Base-by-base conservation (phyloP, 192 early-diverging fungal species). In the Dimargaris xerosporica region DNA sequence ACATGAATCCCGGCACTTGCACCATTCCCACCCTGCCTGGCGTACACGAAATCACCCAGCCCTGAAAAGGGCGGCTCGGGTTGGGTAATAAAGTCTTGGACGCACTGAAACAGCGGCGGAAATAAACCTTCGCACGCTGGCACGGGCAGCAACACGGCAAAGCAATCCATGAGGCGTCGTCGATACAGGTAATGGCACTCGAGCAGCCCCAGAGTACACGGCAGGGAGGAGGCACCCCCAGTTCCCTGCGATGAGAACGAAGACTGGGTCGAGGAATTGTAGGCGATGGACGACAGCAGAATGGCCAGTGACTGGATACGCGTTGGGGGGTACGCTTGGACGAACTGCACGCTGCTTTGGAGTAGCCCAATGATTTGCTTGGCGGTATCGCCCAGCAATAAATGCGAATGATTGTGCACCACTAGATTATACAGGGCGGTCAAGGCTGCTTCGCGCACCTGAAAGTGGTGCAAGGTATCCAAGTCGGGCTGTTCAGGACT, bases 301-400 rank as follows among this genome's bases (percentile, higher is more conserved):
- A 44, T 5, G 39, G 58, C 43, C 41, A 39, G 15, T 13, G 39
- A 0, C 0, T 17, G n/a, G n/a, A 60, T 43, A 10, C 54, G 28
- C 19, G 28, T 56, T 16, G 42, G 15, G 11, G 58, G 58, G n/a
- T 44, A 44, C 0, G 39, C 67, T 1, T 71, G 63, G 13, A 84
- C 58, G 61, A 89, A 91, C 0, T 73, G 68, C 23, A 91, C 61
- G 0, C 82, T 77, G 64, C 90, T 91, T 61, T 82, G 85, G 55
- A 93, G 67, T 13, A 82, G 70, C 5, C 88, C 87, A 0, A 83
- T 69, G 12, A 91, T 72, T 19, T 88, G 73, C 69, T 91, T 91
- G 19, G 85, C 85, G 31, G 88, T 80, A 69, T 94, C 91, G 17
- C 78, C 56, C 0, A 83, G 80, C 12, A 81, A 76, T 17, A 91